Evolutionary conservation across 164 flowering plant genomes (phyloP).

Genomic region (Pachysandra terminalis): DNA sequence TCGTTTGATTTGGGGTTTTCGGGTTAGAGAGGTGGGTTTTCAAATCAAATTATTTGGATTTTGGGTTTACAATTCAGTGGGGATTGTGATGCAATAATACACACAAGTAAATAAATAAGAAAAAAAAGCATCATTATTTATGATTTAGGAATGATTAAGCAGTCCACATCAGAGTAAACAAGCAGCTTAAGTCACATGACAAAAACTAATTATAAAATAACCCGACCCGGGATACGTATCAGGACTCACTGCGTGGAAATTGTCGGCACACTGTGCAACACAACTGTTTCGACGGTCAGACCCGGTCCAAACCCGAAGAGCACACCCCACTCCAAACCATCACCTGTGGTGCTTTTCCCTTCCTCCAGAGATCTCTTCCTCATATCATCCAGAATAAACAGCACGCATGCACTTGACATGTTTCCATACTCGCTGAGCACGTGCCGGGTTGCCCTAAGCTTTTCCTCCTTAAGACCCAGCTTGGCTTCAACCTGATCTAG

Average conservation of each 20-base stretch:
- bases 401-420: slow-evolving; percentile 15
- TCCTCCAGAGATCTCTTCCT: slow-evolving; percentile 1
- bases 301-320: slow-evolving; percentile 21
- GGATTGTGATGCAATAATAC: too few species aligned
- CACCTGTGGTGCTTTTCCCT: slow-evolving; percentile 11
- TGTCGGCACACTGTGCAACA: slow-evolving; percentile 4
- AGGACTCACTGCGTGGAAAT: background rate
- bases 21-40: too few species aligned
- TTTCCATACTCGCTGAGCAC: slow-evolving; percentile 13
- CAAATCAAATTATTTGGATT: too few species aligned
- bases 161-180: too few species aligned
- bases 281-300: slow-evolving; percentile 18
- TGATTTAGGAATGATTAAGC: too few species aligned
- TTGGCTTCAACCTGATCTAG: slow-evolving; percentile 14
- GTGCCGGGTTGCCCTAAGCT: slow-evolving; percentile 10
- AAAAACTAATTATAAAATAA: too few species aligned
- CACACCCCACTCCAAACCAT: slow-evolving; percentile 17
- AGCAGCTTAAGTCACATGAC: too few species aligned
- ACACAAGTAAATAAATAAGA: too few species aligned
- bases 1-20: too few species aligned
- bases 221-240: background rate
- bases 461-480: slow-evolving; percentile 13
- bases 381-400: slow-evolving; percentile 16
- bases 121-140: too few species aligned
- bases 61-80: too few species aligned